Evolutionary conservation across 2,329 filamentous ascomycete genomes (phyloP).

Genomic region (Leptoxyphium fumago): DNA sequence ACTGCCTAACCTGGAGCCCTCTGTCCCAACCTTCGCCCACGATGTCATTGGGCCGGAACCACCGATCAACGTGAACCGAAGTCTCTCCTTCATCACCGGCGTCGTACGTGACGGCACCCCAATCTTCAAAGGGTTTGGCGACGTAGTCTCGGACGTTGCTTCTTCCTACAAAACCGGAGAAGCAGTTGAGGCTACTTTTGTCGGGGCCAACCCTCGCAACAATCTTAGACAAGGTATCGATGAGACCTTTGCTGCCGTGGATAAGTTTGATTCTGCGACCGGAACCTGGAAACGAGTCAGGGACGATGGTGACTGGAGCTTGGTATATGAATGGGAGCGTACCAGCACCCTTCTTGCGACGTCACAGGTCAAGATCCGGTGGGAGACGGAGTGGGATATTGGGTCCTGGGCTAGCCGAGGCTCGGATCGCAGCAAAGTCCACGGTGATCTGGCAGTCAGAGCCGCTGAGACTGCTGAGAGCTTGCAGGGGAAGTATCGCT

Average conservation of each 20-base stretch:
- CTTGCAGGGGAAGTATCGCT: conserved; percentile 51
- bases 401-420: conserved; percentile 17
- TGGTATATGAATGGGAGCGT: conserved; percentile 68
- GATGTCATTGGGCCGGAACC: conserved; percentile 42
- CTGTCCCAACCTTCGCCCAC: conserved; percentile 17
- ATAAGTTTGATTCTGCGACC: conserved; percentile 38
- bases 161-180: conserved; percentile 40
- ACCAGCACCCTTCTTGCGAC: conserved; percentile 54
- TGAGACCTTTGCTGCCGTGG: conserved; percentile 59
- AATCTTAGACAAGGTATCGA: conserved; percentile 57
- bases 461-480: conserved; percentile 14
- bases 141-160: conserved; percentile 42
- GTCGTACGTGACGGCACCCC: conserved; percentile 62
- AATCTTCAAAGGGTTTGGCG: conserved; percentile 54
- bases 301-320: conserved; percentile 67
- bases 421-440: conserved; percentile 1
- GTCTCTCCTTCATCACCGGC: conserved; percentile 63
- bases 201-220: conserved; percentile 82
- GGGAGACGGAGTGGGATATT: conserved; percentile 53
- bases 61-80: conserved; percentile 63
- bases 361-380: conserved; percentile 64
- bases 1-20: conserved; percentile 48
- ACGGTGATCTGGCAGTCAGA: conserved; percentile 13
- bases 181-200: conserved; percentile 52
- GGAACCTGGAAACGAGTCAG: conserved; percentile 49